Base-by-base conservation (phyloP, 2,329 filamentous ascomycete genomes). In the Colletotrichum echinochloae region DNA sequence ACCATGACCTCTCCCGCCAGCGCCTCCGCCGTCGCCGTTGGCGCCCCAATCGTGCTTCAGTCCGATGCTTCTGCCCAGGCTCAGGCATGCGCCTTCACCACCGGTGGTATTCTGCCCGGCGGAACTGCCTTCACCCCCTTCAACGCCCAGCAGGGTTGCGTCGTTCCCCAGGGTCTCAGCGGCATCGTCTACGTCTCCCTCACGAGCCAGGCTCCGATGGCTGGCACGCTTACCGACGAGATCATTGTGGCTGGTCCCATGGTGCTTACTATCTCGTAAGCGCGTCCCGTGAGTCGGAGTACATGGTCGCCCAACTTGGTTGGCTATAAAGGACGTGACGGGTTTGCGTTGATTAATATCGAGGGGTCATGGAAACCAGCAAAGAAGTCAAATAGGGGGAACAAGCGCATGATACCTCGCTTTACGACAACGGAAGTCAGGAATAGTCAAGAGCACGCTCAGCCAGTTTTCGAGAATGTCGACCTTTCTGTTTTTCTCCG, bases 151-250 rank as follows among this genome's bases (percentile, higher is more conserved):
- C 84, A 83, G 51, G 85, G 82, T 72, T 94, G 91, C 78, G 80
- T 82, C 55, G 85, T 92, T 33, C 91, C 91, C 18, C 85, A 88
- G 75, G 86, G 86, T 76, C 80, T 93, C 52, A 83, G 84, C 11
- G 91, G 91, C 56, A 83, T 92, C 73, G 87, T 88, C 60, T 94
- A 92, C 80, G 85, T 93, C 76, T 89, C 89, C 75, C 84, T 94
- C 74, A 88, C 90, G 65, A 91, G 78, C 75, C 77, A 78, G 37
- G 83, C 81, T 2, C 87, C 88, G 23, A 76, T 84, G 37, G 81
- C 80, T 28, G 88, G 87, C 44, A 79, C 83, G 46, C 77, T 91
- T 72, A 87, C 85, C 3, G 90, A 92, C 79, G 87, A 86, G 65
- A 89, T 90, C 74, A 89, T 90, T 57, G 82, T 93, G 73, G 91